Evolutionary conservation across 2,329 filamentous ascomycete genomes (phyloP), one percentile per base, ranked within the genome.

Genomic region (Periglandula ipomoeae): DNA sequence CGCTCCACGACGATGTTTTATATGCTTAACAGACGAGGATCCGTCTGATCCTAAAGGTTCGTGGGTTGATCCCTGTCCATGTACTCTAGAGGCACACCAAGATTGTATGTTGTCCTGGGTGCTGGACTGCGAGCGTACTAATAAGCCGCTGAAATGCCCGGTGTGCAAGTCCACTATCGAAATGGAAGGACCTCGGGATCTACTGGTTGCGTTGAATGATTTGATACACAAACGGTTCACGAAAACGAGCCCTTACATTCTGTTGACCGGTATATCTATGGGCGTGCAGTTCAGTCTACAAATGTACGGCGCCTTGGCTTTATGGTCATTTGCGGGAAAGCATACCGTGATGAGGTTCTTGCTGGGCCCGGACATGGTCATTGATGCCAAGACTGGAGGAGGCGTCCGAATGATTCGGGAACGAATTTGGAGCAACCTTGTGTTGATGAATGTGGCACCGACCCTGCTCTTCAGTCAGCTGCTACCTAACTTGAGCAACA

Each of bases 61-160:
- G 48, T 98, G 93, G 91, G 82, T 88, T 40, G 87, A 85, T 48
- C 90, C 93, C 2, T 98, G 93, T 63, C 85, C 85, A 0, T 98
- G 93, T 67, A 89, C 87, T 11, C 75, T 98, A 35, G 87, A 87
- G 49, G 93, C 90, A 1, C 93, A 98, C 64, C 89, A 97, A 64
- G 79, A 82, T 52, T 95, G 90, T 63, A 76, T 97, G 55, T 74
- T 97, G 35, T 85, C 89, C 59, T 98, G 90, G 90, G 85, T 97
- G 17, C 85, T 87, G n/a, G 89, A 95, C 61, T 80, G 89, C 61
- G 89, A 96, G 67, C 76, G 66, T 51, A 66, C 77, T 61, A 64
- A 73, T 63, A 79, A 81, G 48, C 82, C 82, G 52, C 81, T 96
- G 54, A 71, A 79, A 47, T 98, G 93, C 62, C 91, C 91, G 2